phyloP scores from a whole-genome alignment of 139 green algal species.

The Auxenochlorella protothecoides region DNA sequence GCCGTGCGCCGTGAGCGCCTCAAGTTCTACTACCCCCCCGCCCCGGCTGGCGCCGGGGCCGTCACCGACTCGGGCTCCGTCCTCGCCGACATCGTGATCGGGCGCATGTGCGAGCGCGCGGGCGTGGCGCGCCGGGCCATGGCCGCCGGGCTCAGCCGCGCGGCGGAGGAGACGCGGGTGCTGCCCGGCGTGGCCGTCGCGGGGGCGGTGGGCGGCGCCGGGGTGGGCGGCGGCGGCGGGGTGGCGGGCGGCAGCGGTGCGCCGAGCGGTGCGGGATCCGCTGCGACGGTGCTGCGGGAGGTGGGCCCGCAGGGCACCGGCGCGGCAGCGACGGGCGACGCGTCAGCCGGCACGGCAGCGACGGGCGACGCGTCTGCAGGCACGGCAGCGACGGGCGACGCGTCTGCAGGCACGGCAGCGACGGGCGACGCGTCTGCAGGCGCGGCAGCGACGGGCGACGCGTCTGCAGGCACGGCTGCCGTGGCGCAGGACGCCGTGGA shows the following conservation, averaged over 20 bases:
- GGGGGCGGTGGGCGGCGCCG: too few species aligned
- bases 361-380: too few species aligned
- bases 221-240: background rate
- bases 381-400: too few species aligned
- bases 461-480: too few species aligned
- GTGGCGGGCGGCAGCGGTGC: too few species aligned
- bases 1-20: constrained; percentile 6
- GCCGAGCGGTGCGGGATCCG: constrained; percentile 1
- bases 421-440: background rate
- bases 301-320: too few species aligned
- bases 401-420: background rate
- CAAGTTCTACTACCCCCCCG: constrained; percentile 28
- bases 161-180: background rate
- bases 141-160: background rate
- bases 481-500: too few species aligned
- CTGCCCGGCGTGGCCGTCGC: background rate
- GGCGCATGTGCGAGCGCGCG: background rate
- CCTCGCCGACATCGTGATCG: background rate
- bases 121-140: background rate
- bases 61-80: background rate
- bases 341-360: constrained; percentile 13
- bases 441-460: too few species aligned
- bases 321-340: too few species aligned
- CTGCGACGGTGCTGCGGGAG: background rate
- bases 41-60: background rate